Percentiles rank a stretch among this genome's conserved stretches.
Conservation (phyloP, 192 early-diverging fungal species). For the Podila clonocystis region DNA sequence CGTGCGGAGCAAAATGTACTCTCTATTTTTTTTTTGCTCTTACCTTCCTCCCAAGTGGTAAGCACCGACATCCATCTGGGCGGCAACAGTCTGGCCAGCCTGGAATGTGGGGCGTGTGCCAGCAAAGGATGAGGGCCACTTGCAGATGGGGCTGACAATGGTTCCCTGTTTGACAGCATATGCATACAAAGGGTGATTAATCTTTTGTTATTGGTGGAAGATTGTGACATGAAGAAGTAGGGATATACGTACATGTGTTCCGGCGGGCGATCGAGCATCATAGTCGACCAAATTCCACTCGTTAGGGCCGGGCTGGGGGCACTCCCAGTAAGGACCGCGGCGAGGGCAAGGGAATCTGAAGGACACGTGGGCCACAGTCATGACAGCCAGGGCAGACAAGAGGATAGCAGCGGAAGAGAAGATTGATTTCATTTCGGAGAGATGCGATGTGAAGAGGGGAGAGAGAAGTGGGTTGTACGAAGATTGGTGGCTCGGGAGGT, state of each 20-base stretch:
- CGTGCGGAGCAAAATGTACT: background rate
- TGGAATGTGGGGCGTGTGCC: conserved; percentile 30
- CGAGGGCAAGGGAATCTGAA: conserved; percentile 49
- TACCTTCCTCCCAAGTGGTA: conserved; percentile 47
- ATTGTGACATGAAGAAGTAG: background rate
- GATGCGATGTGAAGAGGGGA: background rate
- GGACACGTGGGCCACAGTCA: conserved; percentile 40
- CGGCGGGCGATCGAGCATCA: conserved; percentile 33
- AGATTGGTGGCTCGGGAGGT: background rate
- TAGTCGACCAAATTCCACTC: conserved; percentile 43
- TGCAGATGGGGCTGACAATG: conserved; percentile 36
- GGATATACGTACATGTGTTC: conserved; percentile 21
- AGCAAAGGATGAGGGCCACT: conserved; percentile 23
- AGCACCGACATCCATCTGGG: conserved; percentile 39
- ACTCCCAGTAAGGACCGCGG: conserved; percentile 38
- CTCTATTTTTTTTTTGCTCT: background rate
- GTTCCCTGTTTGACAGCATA: conserved; percentile 6
- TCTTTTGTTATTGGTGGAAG: background rate
- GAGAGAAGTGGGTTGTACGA: background rate
- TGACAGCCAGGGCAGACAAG: conserved; percentile 26
- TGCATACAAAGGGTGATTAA: background rate
- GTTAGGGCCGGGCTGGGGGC: conserved; percentile 25
- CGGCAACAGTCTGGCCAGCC: conserved; percentile 26
- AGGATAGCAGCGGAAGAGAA: conserved; percentile 20
- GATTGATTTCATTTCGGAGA: conserved; percentile 29